Conservation (phyloP, 1,284 basidiomycete genomes). For the Fomitopsis palustris region DNA sequence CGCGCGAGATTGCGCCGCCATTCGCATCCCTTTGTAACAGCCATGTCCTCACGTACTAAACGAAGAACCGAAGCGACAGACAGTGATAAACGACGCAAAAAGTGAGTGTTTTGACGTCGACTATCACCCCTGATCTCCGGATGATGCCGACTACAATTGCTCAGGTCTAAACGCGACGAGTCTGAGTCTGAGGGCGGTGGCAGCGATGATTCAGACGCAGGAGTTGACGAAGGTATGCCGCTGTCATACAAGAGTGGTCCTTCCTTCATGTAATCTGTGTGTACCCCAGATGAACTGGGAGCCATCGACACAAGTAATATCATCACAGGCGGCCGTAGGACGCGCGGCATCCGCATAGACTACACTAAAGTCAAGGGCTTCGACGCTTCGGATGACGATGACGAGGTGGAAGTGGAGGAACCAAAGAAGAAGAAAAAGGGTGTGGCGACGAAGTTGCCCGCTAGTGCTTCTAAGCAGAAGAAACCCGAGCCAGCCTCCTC, state of each 20-base stretch:
- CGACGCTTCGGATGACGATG: constrained; percentile 24
- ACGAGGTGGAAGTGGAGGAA: constrained; percentile 27
- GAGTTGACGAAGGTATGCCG: constrained; percentile 28
- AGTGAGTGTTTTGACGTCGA: constrained; percentile 20
- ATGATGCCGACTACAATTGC: not conserved
- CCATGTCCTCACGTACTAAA: constrained; percentile 30
- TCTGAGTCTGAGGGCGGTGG: constrained; percentile 27
- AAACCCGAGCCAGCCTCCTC: constrained; percentile 9
- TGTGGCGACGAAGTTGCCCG: constrained; percentile 3
- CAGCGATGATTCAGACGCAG: constrained; percentile 24
- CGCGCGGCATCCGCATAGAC: constrained; percentile 33
- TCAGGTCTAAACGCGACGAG: constrained; percentile 29
- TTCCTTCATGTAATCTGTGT: not conserved
- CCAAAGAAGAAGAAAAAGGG: constrained; percentile 11
- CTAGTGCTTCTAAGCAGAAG: constrained; percentile 12
- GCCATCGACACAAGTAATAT: constrained; percentile 27
- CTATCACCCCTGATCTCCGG: not conserved
- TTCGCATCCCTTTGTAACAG: not conserved
- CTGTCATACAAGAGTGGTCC: not conserved
- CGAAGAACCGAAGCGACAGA: constrained; percentile 28
- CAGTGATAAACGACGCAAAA: constrained; percentile 25
- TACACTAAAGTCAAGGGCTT: constrained; percentile 32
- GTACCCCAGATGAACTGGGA: constrained; percentile 28
- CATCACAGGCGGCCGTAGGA: constrained; percentile 28
- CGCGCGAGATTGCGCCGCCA: not conserved